These are phyloP conservation scores for Hygrocybe coccinea DNA, from an alignment of 768 basidiomycete genomes.

Conservation along the genomic window DNA sequence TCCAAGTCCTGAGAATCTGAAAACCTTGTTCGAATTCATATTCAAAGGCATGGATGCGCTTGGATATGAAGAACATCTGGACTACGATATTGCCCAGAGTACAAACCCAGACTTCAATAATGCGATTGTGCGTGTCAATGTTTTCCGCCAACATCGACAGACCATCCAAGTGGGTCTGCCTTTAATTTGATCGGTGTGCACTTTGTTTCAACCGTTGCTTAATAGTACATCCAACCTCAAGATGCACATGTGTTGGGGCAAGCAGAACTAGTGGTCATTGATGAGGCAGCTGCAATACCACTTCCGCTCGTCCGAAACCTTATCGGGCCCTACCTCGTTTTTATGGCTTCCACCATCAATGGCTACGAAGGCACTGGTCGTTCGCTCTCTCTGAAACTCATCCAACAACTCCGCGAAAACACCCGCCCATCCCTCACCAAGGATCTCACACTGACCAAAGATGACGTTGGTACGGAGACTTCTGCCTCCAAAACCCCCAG, in stretches of 20 bases:
- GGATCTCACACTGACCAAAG: constrained; percentile 44
- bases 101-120: constrained; percentile 94
- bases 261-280: constrained; percentile 95
- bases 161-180: constrained; percentile 78
- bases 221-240: constrained; percentile 94
- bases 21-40: constrained; percentile 95
- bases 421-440: constrained; percentile 75
- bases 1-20: constrained; percentile 95
- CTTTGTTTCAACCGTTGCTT: neutral
- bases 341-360: constrained; percentile 99
- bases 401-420: constrained; percentile 92
- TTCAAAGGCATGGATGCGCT: constrained; percentile 94
- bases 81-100: constrained; percentile 94
- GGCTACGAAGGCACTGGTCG: constrained; percentile 99
- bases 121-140: constrained; percentile 91
- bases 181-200: neutral
- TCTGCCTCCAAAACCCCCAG: constrained; percentile 50
- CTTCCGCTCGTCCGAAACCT: constrained; percentile 92
- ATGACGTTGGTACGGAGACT: constrained; percentile 26
- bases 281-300: constrained; percentile 97
- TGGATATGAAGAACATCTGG: constrained; percentile 95
- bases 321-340: constrained; percentile 93
- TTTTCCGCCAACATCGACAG: constrained; percentile 90
- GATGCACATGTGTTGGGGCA: constrained; percentile 97
- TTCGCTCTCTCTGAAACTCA: constrained; percentile 93